These are phyloP conservation scores for Scytalidium lignicola DNA, from an alignment of 2,329 filamentous ascomycete genomes.

Conservation along the genomic window DNA sequence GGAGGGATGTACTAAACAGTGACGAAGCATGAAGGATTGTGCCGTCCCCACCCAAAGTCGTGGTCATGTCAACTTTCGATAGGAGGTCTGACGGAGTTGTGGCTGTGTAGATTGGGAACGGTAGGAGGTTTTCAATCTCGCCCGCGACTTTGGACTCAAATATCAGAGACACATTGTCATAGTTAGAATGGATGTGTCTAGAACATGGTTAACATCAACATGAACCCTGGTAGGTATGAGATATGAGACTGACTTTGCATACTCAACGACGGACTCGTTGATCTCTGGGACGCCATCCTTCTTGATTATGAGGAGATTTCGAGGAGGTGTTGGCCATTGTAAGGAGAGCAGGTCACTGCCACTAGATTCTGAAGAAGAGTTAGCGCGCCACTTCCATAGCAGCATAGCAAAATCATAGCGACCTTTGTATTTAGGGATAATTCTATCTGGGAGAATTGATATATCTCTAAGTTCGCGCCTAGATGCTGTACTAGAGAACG, in stretches of 20 bases:
- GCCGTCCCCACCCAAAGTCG: conserved; percentile 89
- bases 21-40: conserved; percentile 83
- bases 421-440: conserved; percentile 61
- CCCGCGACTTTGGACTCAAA: conserved; percentile 73
- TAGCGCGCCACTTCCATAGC: conserved; percentile 35
- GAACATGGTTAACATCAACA: conserved; percentile 7
- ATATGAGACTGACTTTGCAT: conserved; percentile 30
- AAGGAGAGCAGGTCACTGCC: conserved; percentile 58
- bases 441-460: conserved; percentile 45
- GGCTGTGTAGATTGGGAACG: conserved; percentile 67
- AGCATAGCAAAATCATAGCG: conserved; percentile 26
- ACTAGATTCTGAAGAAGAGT: conserved; percentile 41
- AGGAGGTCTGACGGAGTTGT: conserved; percentile 46
- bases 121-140: conserved; percentile 63
- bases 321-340: conserved; percentile 62
- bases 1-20: conserved; percentile 73
- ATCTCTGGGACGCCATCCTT: conserved; percentile 50
- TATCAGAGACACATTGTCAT: conserved; percentile 75
- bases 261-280: conserved; percentile 30
- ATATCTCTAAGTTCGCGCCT: conserved; percentile 46
- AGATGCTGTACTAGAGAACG: conserved; percentile 44
- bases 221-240: neutral
- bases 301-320: conserved; percentile 64
- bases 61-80: conserved; percentile 79
- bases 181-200: conserved; percentile 72